Percentiles rank a stretch among this genome's conserved stretches.
Conservation (phyloP, 1,139 yeast genomes). For the Suhomyces atakaporum region DNA sequence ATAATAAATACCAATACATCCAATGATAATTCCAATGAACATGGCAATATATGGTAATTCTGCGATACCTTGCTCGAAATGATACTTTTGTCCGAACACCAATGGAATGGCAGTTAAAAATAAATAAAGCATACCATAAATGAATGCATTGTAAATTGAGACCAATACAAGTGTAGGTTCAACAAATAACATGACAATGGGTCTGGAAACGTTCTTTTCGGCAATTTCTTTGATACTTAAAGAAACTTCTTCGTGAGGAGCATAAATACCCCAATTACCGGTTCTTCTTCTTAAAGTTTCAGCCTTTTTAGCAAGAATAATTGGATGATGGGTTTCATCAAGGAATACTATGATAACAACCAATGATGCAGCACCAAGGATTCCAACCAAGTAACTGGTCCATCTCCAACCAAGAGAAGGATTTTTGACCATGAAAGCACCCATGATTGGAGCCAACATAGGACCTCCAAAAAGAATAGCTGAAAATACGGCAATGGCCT, state of each 20-base stretch:
- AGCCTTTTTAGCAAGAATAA: constrained; percentile 61
- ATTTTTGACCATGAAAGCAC: constrained; percentile 22
- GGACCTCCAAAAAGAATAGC: constrained; percentile 77
- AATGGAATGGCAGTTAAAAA: constrained; percentile 80
- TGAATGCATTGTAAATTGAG: constrained; percentile 76
- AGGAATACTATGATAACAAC: constrained; percentile 31
- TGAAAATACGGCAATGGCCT: constrained; percentile 63
- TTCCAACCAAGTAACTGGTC: constrained; percentile 56
- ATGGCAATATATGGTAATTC: constrained; percentile 65
- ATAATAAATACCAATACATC: constrained; percentile 47
- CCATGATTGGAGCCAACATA: constrained; percentile 66
- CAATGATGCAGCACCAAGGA: constrained; percentile 42
- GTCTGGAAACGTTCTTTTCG: constrained; percentile 70
- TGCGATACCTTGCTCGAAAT: constrained; percentile 54
- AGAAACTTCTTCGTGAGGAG: constrained; percentile 75
- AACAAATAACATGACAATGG: constrained; percentile 62
- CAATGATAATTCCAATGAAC: constrained; percentile 60
- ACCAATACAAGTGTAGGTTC: constrained; percentile 75
- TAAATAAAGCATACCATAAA: constrained; percentile 79
- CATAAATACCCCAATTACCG: constrained; percentile 77
- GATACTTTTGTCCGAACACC: constrained; percentile 64
- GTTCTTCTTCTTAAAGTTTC: constrained; percentile 56
- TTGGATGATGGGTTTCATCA: constrained; percentile 53
- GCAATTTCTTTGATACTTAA: constrained; percentile 64
- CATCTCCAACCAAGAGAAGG: constrained; percentile 56